Base-by-base conservation (phyloP, 148 eudicot genomes). In the Salicornia ramosissima region DNA sequence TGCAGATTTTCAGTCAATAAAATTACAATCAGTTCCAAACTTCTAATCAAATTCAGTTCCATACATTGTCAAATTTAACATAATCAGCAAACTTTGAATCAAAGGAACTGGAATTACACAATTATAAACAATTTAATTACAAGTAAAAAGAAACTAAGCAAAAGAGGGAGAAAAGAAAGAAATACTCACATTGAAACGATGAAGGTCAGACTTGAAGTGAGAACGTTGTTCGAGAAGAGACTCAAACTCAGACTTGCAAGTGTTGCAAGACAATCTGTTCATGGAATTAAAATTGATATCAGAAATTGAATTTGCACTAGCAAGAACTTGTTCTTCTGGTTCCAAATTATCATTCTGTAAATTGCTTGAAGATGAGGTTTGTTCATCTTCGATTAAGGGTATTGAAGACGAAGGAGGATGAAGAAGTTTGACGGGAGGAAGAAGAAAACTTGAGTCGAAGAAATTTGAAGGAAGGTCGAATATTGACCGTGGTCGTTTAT, bases 161-260 rank as follows among this genome's bases (percentile, higher is more conserved):
- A 64, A 25, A 53, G 19, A 46, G n/a, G 72, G 2, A 56, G 4
- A 21, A 54, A 68, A 58, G 10, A 69, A 19, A 54, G 24, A 13
- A 19, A 43, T n/a, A 54, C 42, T 58, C 79, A 92, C 98, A 83
- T 92, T 92, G 77, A 92, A 81, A 31, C 98, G 94, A 69, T 92
- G 98, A 74, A 90, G 39, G 31, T 92, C 98, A 36, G 98, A 92
- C 77, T 90, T 92, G 80, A 90, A 92, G 75, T 92, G 98, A 39
- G 82, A 77, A 3, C 98, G 90, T 68, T 92, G 98, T 29, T 90
- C 94, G 6, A 65, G 66, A 18, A 92, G 86, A 42, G 90, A 86
- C 31, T 88, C 96, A 67, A 92, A 92, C 65, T 88, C 93, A 14
- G 82, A 79, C 73, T 81, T 85, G 70, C 98, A 92, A 29, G 86